Percentiles rank a stretch among this genome's conserved stretches.
Conservation (phyloP, 2,329 filamentous ascomycete genomes). For the Didymella pomorum region DNA sequence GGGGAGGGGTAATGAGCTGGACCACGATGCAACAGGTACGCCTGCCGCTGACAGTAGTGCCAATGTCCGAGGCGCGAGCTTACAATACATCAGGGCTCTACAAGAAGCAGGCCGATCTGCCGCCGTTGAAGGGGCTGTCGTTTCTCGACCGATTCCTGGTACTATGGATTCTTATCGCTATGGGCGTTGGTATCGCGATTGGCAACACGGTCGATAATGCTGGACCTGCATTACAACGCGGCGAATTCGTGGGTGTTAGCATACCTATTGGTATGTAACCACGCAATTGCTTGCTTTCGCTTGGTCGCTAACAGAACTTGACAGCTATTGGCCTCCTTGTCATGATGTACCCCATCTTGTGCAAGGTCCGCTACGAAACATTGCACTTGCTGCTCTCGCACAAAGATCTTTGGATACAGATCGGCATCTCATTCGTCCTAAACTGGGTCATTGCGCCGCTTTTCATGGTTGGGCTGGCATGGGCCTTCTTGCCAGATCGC, state of each 20-base stretch:
- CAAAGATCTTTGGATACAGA: slow-evolving; percentile 75
- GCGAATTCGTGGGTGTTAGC: slow-evolving; percentile 75
- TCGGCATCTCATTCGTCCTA: slow-evolving; percentile 76
- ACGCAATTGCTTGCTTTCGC: background rate
- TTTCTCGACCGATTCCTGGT: slow-evolving; percentile 58
- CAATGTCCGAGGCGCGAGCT: background rate
- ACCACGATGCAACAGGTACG: slow-evolving; percentile 4
- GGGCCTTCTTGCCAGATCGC: slow-evolving; percentile 60
- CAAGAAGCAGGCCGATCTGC: slow-evolving; percentile 18
- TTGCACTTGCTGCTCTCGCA: slow-evolving; percentile 71
- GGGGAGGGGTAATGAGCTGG: background rate
- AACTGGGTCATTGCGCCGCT: slow-evolving; percentile 88
- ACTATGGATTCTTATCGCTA: slow-evolving; percentile 77
- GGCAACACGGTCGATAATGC: slow-evolving; percentile 76
- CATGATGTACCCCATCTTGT: slow-evolving; percentile 95
- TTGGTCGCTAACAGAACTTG: slow-evolving; percentile 1
- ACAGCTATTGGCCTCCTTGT: slow-evolving; percentile 79
- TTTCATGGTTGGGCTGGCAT: slow-evolving; percentile 78
- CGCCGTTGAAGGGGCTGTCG: slow-evolving; percentile 52
- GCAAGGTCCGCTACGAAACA: slow-evolving; percentile 82
- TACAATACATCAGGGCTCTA: slow-evolving; percentile 7
- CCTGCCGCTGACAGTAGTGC: background rate
- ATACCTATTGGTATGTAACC: slow-evolving; percentile 67
- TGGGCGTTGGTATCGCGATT: slow-evolving; percentile 76
- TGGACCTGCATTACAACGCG: slow-evolving; percentile 70